Conservation (phyloP, 306 rosid genomes). For the Vigna trinervia region DNA sequence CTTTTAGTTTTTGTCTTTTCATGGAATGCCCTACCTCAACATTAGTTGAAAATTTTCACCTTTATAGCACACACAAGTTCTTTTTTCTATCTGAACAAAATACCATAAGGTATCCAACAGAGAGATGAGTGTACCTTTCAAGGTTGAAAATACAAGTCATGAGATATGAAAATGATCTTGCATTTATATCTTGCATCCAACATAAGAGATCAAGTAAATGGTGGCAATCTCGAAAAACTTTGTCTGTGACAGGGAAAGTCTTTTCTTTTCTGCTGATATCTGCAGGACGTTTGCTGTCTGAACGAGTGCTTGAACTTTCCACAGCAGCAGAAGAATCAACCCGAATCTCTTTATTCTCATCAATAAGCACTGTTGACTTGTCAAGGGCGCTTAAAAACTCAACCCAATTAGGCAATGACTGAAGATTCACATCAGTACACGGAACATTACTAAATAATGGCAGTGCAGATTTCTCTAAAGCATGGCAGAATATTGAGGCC, state of each 20-base stretch:
- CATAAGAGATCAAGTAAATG: slow-evolving; percentile 71
- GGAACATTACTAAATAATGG: slow-evolving; percentile 48
- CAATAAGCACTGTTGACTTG: slow-evolving; percentile 37
- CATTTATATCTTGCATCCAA: slow-evolving; percentile 62
- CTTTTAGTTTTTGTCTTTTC: slow-evolving; percentile 11
- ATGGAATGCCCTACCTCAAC: background rate
- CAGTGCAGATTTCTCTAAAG: slow-evolving; percentile 61
- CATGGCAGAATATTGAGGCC: slow-evolving; percentile 71
- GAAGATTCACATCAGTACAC: slow-evolving; percentile 51
- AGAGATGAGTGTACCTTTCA: slow-evolving; percentile 69
- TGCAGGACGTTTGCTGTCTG: slow-evolving; percentile 46
- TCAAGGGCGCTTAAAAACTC: slow-evolving; percentile 64
- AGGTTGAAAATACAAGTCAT: slow-evolving; percentile 74
- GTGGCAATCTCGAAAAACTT: slow-evolving; percentile 61
- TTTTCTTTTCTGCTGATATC: slow-evolving; percentile 48
- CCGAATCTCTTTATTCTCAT: slow-evolving; percentile 40
- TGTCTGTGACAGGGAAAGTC: slow-evolving; percentile 35
- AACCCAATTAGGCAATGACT: slow-evolving; percentile 63
- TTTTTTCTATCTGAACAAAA: slow-evolving; percentile 9
- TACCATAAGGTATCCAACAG: slow-evolving; percentile 35
- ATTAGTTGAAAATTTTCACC: slow-evolving; percentile 4
- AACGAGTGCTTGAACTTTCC: slow-evolving; percentile 39
- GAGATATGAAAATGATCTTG: slow-evolving; percentile 59
- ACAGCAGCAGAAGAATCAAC: slow-evolving; percentile 47
- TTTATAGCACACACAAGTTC: slow-evolving; percentile 8